These are phyloP conservation scores for Massariosphaeria phaeospora DNA, from an alignment of 495 filamentous ascomycete species.

Conservation along the genomic window DNA sequence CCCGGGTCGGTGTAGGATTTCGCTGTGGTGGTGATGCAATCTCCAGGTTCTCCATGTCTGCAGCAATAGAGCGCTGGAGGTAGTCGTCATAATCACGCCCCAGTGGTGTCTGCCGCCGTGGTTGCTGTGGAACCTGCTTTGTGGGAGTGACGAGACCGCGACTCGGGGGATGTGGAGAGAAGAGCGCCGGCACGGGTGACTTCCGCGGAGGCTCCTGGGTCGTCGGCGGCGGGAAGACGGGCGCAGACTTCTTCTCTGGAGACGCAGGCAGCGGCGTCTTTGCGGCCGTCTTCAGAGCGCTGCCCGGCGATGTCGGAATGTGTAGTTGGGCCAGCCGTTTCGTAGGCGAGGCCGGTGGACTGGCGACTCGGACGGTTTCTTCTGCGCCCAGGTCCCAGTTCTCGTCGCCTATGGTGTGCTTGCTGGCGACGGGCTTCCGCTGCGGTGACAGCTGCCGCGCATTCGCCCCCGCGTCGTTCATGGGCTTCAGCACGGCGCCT, in stretches of 20 bases:
- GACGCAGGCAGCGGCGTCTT: constrained; percentile 61
- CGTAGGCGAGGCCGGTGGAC: constrained; percentile 52
- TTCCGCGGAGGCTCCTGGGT: constrained; percentile 25
- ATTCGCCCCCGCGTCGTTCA: constrained; percentile 73
- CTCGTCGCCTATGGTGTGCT: constrained; percentile 15
- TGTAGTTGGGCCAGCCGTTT: constrained; percentile 49
- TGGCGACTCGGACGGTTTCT: constrained; percentile 34
- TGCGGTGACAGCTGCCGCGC: constrained; percentile 43
- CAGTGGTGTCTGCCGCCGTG: constrained; percentile 29
- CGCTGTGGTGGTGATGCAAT: constrained; percentile 18
- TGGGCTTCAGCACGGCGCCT: constrained; percentile 53
- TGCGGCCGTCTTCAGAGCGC: constrained; percentile 29
- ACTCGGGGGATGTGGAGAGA: constrained; percentile 33
- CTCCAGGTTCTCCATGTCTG: constrained; percentile 34
- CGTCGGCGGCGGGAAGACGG: constrained; percentile 1
- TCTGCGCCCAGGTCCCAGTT: constrained; percentile 18
- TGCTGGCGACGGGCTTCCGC: constrained; percentile 28
- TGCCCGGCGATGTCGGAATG: constrained; percentile 49
- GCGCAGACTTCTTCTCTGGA: constrained; percentile 35
- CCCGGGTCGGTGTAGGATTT: constrained; percentile 14
- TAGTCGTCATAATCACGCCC: constrained; percentile 38
- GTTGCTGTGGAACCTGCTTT: constrained; percentile 29
- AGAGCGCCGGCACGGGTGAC: constrained; percentile 42
- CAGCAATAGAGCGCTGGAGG: constrained; percentile 38
- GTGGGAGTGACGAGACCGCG: constrained; percentile 14